These are phyloP conservation scores for Diaporthe vexans DNA, from an alignment of 2,329 filamentous ascomycete genomes.

Conservation along the genomic window DNA sequence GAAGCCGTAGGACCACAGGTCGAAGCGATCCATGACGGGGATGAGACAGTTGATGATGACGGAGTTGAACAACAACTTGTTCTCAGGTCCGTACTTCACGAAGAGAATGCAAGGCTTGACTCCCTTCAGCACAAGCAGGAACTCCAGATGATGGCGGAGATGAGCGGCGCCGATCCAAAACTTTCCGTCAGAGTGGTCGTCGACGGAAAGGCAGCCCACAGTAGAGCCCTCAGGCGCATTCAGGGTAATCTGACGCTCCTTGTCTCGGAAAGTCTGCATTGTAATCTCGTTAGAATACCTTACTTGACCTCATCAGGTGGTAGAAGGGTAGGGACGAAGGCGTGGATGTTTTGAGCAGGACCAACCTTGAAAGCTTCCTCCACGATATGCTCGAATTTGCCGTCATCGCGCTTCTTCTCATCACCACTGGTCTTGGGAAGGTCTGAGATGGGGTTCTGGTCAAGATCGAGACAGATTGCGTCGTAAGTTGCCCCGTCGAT, in stretches of 20 bases:
- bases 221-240: not conserved
- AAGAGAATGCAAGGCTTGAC: not conserved
- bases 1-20: not conserved
- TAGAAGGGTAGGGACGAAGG: not conserved
- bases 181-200: not conserved
- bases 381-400: not conserved
- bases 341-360: not conserved
- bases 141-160: not conserved
- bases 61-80: not conserved
- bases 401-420: not conserved
- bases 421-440: not conserved
- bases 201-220: not conserved
- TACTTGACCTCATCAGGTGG: not conserved
- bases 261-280: not conserved
- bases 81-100: no score
- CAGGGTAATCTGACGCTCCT: not conserved
- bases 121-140: not conserved
- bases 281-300: not conserved
- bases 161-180: not conserved
- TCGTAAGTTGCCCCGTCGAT: not conserved
- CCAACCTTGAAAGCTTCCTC: slow-evolving; percentile 9
- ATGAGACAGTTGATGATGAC: not conserved
- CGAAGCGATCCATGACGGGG: not conserved
- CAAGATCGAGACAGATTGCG: not conserved
- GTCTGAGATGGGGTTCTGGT: no score